Evolutionary conservation across 2,329 filamentous ascomycete species (phyloP), one percentile per base, ranked within the genome.

Genomic region (Paraconiothyrium brasiliense): DNA sequence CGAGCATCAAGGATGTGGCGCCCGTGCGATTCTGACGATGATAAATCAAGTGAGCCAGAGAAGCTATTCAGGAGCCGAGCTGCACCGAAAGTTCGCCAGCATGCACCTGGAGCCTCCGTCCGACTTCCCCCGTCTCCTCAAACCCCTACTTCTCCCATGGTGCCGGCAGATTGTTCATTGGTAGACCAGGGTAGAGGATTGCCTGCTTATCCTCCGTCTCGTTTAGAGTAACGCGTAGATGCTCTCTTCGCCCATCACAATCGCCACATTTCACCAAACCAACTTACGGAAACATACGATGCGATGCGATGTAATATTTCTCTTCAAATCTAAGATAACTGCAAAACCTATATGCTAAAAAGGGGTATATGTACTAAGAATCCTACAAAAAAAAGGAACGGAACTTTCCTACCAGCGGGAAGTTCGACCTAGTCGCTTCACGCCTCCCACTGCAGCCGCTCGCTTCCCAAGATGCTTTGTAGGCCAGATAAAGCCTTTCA

Each of bases 341-440:
- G 22, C 20, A 8, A 54, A 13, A 11, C 35, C 24, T 43, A 41
- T 43, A 27, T 6, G 11, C 14, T 34, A 52, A 39, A 24, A 39
- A 52, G 32, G 50, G 50, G 50, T 54, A 54, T 54, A 54, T 54
- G 22, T 54, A 30, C 34, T 11, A 43, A 41, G 20, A 52, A 41
- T 22, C 7, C 39, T n/a, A 41, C 39, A 41, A 43, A 14, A 9
- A 22, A 39, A 13, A 14, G 41, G 16, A 43, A 20, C 3, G n/a
- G 8, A n/a, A 24, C 22, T 34, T 46, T 48, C 43, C 54, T 56
- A 56, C 54, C 54, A 37, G 54, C 54, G 54, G 54, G 37, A 37
- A 56, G 41, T 27, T 16, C 54, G 54, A 1, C 43, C 9, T 10
- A 11, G 54, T 16, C 35, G 48, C 32, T 51, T 51, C 30, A 37